A percentile compares a stretch with the other conserved stretches of the same genome.
phyloP scores from a whole-genome alignment of 2,329 filamentous ascomycete species.

The Xylariaceae sp. region DNA sequence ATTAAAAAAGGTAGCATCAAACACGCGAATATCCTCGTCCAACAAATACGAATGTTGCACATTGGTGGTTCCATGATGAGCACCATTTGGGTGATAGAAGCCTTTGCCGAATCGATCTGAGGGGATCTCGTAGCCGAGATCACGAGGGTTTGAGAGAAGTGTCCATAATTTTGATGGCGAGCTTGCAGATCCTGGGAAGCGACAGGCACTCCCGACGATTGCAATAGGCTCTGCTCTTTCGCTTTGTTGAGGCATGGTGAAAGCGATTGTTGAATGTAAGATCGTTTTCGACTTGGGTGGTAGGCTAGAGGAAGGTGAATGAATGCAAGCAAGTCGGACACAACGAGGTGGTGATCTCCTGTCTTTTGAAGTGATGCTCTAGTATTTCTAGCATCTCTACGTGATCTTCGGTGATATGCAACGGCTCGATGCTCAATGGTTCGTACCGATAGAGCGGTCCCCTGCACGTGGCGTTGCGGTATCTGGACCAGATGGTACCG shows the following conservation, averaged over 20 bases:
- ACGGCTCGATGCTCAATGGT: not conserved
- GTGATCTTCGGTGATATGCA: too few species aligned
- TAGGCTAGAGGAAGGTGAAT: not conserved
- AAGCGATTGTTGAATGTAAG: not conserved
- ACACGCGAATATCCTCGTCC: not conserved
- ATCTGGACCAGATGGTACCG: not conserved
- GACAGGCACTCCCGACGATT: slow-evolving; percentile 16
- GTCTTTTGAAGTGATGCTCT: not conserved
- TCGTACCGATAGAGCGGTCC: not conserved
- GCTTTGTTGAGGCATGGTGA: not conserved
- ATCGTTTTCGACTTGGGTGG: not conserved
- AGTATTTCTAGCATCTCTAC: too few species aligned
- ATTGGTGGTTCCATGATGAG: slow-evolving; percentile 27
- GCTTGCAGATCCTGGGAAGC: slow-evolving; percentile 13
- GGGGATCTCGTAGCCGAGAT: slow-evolving; percentile 23
- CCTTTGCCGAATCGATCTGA: slow-evolving; percentile 30
- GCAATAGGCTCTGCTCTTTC: slow-evolving; percentile 15
- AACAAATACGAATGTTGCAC: slow-evolving; percentile 1
- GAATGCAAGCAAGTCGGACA: not conserved
- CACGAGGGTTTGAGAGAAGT: slow-evolving; percentile 8
- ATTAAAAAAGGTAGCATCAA: slow-evolving; percentile 9
- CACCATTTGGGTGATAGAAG: slow-evolving; percentile 33
- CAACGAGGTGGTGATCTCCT: not conserved
- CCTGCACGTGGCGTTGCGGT: not conserved
- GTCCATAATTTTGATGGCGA: slow-evolving; percentile 17